Evolutionary conservation across 495 filamentous ascomycete genomes (phyloP).

Genomic region (Penicillium pulvis): DNA sequence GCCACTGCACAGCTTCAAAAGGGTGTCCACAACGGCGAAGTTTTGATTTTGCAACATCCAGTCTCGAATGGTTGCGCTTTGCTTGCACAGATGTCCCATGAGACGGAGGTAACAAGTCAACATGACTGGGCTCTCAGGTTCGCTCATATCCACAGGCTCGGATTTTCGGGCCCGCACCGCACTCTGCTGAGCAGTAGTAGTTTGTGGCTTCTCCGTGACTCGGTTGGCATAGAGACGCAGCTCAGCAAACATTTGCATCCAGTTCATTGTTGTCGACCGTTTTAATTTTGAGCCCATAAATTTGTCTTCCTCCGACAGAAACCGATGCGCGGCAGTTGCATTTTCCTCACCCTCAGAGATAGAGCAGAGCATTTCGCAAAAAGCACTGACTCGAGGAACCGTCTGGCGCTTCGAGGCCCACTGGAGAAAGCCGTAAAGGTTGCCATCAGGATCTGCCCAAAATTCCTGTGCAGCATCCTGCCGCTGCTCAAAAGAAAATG

Average conservation of each 20-base stretch:
- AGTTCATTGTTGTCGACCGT: slow-evolving; percentile 78
- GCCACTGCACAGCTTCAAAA: slow-evolving; percentile 70
- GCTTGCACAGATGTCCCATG: slow-evolving; percentile 71
- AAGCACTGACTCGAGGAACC: slow-evolving; percentile 89
- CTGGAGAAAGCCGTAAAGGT: slow-evolving; percentile 87
- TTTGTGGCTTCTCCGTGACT: slow-evolving; percentile 62
- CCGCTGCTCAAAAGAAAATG: slow-evolving; percentile 84
- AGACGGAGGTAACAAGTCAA: slow-evolving; percentile 89
- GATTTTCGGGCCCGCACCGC: slow-evolving; percentile 61
- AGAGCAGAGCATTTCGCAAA: slow-evolving; percentile 91
- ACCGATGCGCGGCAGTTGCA: slow-evolving; percentile 79
- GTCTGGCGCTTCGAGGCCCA: slow-evolving; percentile 94
- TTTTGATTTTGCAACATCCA: slow-evolving; percentile 68
- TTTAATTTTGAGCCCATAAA: slow-evolving; percentile 73
- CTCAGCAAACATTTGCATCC: slow-evolving; percentile 90
- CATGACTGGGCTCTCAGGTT: slow-evolving; percentile 89
- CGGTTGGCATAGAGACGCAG: slow-evolving; percentile 72
- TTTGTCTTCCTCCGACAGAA: slow-evolving; percentile 83
- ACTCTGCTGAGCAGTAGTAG: slow-evolving; percentile 47
- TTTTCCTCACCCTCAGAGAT: slow-evolving; percentile 79
- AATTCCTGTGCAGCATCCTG: slow-evolving; percentile 82
- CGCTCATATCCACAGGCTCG: slow-evolving; percentile 66
- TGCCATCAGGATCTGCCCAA: slow-evolving; percentile 86
- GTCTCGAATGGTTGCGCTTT: slow-evolving; percentile 66
- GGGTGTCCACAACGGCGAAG: slow-evolving; percentile 62